Conservation (phyloP, 495 filamentous ascomycete species). For the Penicillium fimorum region DNA sequence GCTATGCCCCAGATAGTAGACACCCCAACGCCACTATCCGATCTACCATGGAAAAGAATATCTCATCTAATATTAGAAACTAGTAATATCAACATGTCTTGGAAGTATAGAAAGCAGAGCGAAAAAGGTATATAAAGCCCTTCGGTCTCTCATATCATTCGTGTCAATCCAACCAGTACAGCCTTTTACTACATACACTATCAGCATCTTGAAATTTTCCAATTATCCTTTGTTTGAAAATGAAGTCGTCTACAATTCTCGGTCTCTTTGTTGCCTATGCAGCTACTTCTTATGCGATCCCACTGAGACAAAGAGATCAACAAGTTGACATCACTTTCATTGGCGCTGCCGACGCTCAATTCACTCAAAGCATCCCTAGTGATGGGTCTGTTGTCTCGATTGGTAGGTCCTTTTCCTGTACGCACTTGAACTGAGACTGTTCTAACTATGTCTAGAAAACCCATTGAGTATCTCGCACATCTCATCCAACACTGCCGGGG, state of each 20-base stretch:
- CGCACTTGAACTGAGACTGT: not conserved
- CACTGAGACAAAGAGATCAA: conserved; percentile 9
- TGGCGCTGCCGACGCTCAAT: conserved; percentile 27
- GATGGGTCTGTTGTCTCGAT: conserved; percentile 23
- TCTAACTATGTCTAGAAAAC: conserved; percentile 19
- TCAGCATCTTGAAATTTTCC: not conserved
- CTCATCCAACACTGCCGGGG: conserved; percentile 16
- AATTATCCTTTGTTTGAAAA: conserved; percentile 8
- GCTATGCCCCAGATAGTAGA: too few species aligned
- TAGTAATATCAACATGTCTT: not conserved
- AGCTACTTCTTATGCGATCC: conserved; percentile 12
- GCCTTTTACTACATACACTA: not conserved
- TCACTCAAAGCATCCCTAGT: conserved; percentile 26
- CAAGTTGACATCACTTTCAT: conserved; percentile 26
- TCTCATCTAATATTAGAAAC: not conserved
- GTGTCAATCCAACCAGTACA: not conserved
- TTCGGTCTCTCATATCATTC: not conserved
- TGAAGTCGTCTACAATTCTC: conserved; percentile 8
- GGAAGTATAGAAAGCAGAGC: not conserved
- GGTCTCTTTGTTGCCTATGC: conserved; percentile 14
- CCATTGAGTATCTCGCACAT: conserved; percentile 22
- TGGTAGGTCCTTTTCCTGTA: conserved; percentile 13
- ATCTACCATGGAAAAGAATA: not conserved
- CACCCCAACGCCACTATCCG: not conserved
- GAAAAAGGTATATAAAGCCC: conserved; percentile 1